Evolutionary conservation across 768 basidiomycete species (phyloP), one percentile per base, ranked within the genome.

Genomic region (Sporobolomyces pararoseus): DNA sequence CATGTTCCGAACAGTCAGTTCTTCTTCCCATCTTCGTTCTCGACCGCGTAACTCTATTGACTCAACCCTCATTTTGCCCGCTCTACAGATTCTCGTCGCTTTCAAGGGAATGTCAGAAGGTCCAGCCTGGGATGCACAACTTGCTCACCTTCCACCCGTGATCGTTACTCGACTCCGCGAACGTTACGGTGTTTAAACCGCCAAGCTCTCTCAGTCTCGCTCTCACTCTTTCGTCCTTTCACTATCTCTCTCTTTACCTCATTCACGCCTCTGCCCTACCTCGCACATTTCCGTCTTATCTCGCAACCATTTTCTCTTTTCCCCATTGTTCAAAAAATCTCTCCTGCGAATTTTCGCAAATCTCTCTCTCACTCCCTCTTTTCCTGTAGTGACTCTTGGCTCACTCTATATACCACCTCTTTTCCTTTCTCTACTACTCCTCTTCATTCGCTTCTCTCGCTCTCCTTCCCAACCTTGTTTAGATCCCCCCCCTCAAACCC

Each of bases 81-180:
- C 23, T 39, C 19, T 31, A 29, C 75, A 88, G 80, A 84, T 99
- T 57, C 82, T 99, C 63, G 85, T 84, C 69, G 92, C 91, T 19
- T 94, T 97, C 85, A 92, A 91, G 82, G 85, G 86, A 75, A 90
- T 93, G 79, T 87, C 91, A 72, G 86, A 88, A 12, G 74, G 77
- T 47, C 83, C 86, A 39, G 88, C 88, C 17, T 99, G 96, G 96
- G 84, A 86, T 34, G 85, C 86, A 6, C 90, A 92, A 78, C 86
- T 92, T 52, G 79, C 87, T 9, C 83, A 84, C 10, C 93, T 96
- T 83, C 96, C 95, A 37, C 89, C 89, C 27, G 85, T 85, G 23
- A 93, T 98, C 74, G 89, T 89, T 80, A 87, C 93, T 77, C 87
- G 93, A 60, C 83, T 99, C 51, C 86, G 87, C 14, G 82, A 87